Percentiles rank a stretch among this genome's conserved stretches.
phyloP scores from a whole-genome alignment of 371 early-diverging fungal species.

The Mortierella sp. region DNA sequence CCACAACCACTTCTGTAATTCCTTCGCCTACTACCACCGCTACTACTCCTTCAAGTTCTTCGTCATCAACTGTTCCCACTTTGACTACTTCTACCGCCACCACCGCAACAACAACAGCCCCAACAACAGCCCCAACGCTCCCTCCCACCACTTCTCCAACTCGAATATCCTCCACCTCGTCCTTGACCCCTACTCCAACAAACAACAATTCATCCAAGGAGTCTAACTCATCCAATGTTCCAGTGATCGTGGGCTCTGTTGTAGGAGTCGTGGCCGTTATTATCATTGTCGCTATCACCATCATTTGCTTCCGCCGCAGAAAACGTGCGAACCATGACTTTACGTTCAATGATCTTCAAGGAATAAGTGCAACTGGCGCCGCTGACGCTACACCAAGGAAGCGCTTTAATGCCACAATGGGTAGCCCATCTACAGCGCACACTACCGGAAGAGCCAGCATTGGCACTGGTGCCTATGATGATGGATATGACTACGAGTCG shows the following conservation, averaged over 20 bases:
- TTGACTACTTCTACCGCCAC: conserved; percentile 3
- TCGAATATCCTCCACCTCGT: neutral
- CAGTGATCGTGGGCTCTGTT: conserved; percentile 44
- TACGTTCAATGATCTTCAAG: conserved; percentile 45
- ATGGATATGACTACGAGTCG: conserved; percentile 32
- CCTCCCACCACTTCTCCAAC: neutral
- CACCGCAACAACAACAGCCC: neutral
- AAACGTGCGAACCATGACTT: conserved; percentile 31
- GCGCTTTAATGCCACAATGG: neutral
- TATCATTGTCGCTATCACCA: conserved; percentile 33
- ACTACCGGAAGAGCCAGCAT: neutral
- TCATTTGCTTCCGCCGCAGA: conserved; percentile 48
- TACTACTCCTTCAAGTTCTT: neutral
- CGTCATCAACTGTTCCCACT: neutral
- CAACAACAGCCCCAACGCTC: neutral
- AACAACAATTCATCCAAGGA: conserved; percentile 12
- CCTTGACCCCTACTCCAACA: neutral
- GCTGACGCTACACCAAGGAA: neutral
- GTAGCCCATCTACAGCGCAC: too few relatives aligned
- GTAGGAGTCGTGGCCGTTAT: conserved; percentile 36
- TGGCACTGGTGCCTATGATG: conserved; percentile 19
- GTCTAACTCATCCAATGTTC: conserved; percentile 28
- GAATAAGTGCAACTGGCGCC: conserved; percentile 24
- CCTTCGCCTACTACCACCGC: neutral
- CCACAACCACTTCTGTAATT: neutral